Base-by-base conservation (phyloP, 2,329 filamentous ascomycete species). In the Clonostachys chloroleuca region DNA sequence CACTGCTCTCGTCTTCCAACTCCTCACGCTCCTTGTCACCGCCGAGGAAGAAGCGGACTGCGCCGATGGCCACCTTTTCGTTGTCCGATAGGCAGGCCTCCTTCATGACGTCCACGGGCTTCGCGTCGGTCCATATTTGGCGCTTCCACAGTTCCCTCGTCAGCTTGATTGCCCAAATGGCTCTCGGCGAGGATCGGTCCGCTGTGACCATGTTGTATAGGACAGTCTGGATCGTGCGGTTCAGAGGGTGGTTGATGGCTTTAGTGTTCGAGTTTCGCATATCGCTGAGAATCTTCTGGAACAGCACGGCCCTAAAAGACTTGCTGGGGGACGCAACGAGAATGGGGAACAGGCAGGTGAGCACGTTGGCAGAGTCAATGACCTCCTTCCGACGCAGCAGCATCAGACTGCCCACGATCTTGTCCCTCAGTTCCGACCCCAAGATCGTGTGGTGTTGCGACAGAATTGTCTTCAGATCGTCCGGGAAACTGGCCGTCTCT, bases 101-200 rank as follows among this genome's bases (percentile, higher is more conserved):
- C 69, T 95, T 95, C 92, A 99, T 97, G 54, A 97, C 89, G 59
- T 96, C 91, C n/a, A 97, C 94, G 0, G 92, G 85, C 64, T 92
- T 94, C 3, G 91, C 82, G 59, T 99, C 94, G 10, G 88, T 90
- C 94, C 94, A 99, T 53, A 97, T 85, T 58, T 96, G 92, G 42
- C 92, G 81, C 69, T 92, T 95, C 94, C 94, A 99, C 60, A 99
- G 74, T 71, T 99, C 94, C 52, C 92, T 81, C 5, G 92, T 95
- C 53, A 99, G 80, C 67, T 96, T 96, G 51, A 96, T 90, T 5
- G 94, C 91, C 94, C 94, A 99, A 44, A 99, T 77, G 5, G 88
- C 90, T 60, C 95, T 94, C 1, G 89, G 78, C 1, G 91, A 95
- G 9, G 87, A 77, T 40, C 87, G 83, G 64, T 99, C 92, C 5